Conservation (phyloP, 2,329 filamentous ascomycete species). For the Periconia digitata region DNA sequence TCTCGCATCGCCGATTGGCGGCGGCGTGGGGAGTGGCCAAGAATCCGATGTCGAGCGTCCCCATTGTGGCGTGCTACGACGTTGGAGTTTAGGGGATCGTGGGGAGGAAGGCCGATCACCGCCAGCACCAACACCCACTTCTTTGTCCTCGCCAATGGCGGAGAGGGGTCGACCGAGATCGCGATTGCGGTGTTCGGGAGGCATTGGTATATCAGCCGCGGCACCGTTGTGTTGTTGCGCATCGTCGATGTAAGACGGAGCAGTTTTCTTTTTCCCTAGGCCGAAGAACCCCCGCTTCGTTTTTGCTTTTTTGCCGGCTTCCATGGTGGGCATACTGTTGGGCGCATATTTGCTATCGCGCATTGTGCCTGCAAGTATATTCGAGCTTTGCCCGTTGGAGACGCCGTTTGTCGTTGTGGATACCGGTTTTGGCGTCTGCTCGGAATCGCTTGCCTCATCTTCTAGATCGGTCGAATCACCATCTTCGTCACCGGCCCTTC, state of each 20-base stretch:
- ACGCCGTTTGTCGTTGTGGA: slow-evolving; percentile 22
- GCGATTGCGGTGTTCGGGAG: slow-evolving; percentile 29
- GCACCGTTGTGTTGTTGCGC: neutral
- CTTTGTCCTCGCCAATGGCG: slow-evolving; percentile 38
- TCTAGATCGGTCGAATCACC: slow-evolving; percentile 58
- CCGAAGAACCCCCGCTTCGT: slow-evolving; percentile 48
- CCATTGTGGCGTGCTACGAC: slow-evolving; percentile 43
- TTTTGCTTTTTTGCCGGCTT: slow-evolving; percentile 39
- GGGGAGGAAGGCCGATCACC: slow-evolving; percentile 2
- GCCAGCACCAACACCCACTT: slow-evolving; percentile 2
- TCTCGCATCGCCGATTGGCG: slow-evolving; percentile 12
- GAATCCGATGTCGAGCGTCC: slow-evolving; percentile 38
- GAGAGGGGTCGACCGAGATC: slow-evolving; percentile 29
- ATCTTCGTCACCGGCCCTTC: slow-evolving; percentile 56
- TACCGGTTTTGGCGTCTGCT: slow-evolving; percentile 45
- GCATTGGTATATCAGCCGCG: slow-evolving; percentile 28
- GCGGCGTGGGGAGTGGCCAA: slow-evolving; percentile 52
- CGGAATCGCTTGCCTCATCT: slow-evolving; percentile 45
- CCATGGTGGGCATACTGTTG: slow-evolving; percentile 27
- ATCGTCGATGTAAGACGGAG: slow-evolving; percentile 19
- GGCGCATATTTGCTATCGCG: slow-evolving; percentile 39
- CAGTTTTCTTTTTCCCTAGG: slow-evolving; percentile 62
- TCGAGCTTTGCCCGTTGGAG: slow-evolving; percentile 25
- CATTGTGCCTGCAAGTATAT: slow-evolving; percentile 42
- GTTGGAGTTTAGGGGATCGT: slow-evolving; percentile 49